These are phyloP conservation scores for Phoenix roebelenii DNA, from an alignment of 176 grass and related monocot genomes.

Conservation along the genomic window DNA sequence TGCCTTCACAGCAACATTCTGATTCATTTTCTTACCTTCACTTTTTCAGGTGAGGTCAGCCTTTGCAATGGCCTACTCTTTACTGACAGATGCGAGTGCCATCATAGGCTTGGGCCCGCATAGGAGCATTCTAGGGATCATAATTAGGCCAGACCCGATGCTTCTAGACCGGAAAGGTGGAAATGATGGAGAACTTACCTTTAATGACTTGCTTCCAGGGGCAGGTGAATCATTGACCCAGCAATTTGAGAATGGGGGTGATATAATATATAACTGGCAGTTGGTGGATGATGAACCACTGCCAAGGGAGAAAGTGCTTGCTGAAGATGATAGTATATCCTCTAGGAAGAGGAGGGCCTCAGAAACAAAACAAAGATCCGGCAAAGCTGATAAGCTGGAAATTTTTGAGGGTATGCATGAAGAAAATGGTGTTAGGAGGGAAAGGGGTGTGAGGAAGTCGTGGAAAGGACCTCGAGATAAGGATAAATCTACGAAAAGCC, in stretches of 20 bases:
- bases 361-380: conserved; percentile 38
- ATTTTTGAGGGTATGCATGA: conserved; percentile 11
- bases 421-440: conserved; percentile 28
- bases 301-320: conserved; percentile 47
- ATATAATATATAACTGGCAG: conserved; percentile 69
- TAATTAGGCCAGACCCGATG: conserved; percentile 72
- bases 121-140: conserved; percentile 75
- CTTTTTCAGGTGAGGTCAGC: conserved; percentile 75
- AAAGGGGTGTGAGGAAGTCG: conserved; percentile 11
- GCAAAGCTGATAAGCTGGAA: conserved; percentile 28
- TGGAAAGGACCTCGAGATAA: conserved; percentile 16
- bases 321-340: conserved; percentile 25
- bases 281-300: conserved; percentile 81
- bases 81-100: conserved; percentile 59
- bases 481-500: not conserved
- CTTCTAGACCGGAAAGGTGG: conserved; percentile 86
- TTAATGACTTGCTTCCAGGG: conserved; percentile 39
- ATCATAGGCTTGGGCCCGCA: conserved; percentile 54
- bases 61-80: conserved; percentile 73
- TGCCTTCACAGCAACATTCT: no score
- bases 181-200: conserved; percentile 24
- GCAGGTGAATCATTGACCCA: conserved; percentile 40
- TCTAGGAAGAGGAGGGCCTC: conserved; percentile 45
- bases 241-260: conserved; percentile 44
- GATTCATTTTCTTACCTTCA: no score